Evolutionary conservation across 192 early-diverging fungal genomes (phyloP).

Genomic region (Phlyctochytrium planicorne): DNA sequence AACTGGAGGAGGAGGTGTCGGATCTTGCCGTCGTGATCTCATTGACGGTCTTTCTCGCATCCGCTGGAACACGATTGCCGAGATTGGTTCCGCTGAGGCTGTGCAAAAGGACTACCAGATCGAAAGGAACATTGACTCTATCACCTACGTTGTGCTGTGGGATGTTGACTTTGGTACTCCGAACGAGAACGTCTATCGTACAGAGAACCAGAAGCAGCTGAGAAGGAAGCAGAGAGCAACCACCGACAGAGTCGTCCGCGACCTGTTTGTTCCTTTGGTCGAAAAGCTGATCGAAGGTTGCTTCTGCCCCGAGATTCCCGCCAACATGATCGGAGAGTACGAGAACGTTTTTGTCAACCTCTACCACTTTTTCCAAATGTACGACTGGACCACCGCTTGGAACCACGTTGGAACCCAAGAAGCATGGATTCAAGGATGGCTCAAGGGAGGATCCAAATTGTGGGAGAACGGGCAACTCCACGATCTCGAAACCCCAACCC

Average conservation of each 20-base stretch:
- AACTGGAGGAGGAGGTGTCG: constrained; percentile 48
- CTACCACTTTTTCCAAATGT: constrained; percentile 36
- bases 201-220: constrained; percentile 20
- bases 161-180: constrained; percentile 47
- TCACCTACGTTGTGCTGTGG: constrained; percentile 42
- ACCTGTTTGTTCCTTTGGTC: constrained; percentile 37
- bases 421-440: constrained; percentile 36
- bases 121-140: constrained; percentile 45
- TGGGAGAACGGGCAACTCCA: constrained; percentile 21
- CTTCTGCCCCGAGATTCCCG: constrained; percentile 20
- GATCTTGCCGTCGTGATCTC: constrained; percentile 45
- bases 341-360: constrained; percentile 42
- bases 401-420: constrained; percentile 37
- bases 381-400: constrained; percentile 41
- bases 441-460: constrained; percentile 13
- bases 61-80: constrained; percentile 44
- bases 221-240: constrained; percentile 24
- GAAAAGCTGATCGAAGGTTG: constrained; percentile 32
- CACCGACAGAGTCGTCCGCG: constrained; percentile 22
- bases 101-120: constrained; percentile 52
- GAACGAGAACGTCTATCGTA: constrained; percentile 41
- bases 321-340: constrained; percentile 26
- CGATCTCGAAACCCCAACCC: constrained; percentile 41
- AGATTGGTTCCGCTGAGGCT: constrained; percentile 40
- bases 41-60: constrained; percentile 38